Conservation (phyloP, 352 stramenopile genomes). For the Blastocystis sp. region DNA sequence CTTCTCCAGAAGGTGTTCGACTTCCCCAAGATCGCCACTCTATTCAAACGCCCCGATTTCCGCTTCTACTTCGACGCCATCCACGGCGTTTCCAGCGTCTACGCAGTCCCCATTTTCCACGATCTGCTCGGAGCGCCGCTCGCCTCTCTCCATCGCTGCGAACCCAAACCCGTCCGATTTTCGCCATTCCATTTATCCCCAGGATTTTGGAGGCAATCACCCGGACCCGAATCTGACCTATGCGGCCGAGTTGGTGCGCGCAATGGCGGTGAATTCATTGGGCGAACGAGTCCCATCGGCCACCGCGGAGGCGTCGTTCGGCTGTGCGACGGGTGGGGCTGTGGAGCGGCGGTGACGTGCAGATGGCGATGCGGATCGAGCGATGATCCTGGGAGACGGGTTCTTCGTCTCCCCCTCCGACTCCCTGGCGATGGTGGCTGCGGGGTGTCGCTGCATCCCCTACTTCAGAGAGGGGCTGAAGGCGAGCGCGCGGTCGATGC, state of each 20-base stretch:
- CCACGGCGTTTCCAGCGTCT: constrained; percentile 91
- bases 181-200: background rate
- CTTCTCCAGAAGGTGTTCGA: constrained; percentile 94
- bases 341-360: background rate
- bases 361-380: constrained; percentile 95
- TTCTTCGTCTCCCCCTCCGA: constrained; percentile 98
- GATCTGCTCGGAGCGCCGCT: constrained; percentile 81
- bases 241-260: constrained; percentile 86
- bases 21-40: constrained; percentile 84
- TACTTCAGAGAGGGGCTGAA: constrained; percentile 82
- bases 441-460: constrained; percentile 89
- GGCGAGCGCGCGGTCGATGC: constrained; percentile 93
- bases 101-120: constrained; percentile 88
- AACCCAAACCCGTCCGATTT: constrained; percentile 51
- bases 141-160: constrained; percentile 72
- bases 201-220: constrained; percentile 91
- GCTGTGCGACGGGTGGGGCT: constrained; percentile 78
- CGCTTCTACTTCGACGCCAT: constrained; percentile 92
- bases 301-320: constrained; percentile 79
- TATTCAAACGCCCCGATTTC: constrained; percentile 85
- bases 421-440: constrained; percentile 93
- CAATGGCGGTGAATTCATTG: constrained; percentile 80
- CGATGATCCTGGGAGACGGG: constrained; percentile 92
- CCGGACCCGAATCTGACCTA: constrained; percentile 99
- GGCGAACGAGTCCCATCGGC: constrained; percentile 69